A percentile compares a stretch with the other conserved stretches of the same genome.
Evolutionary conservation across 108 stramenopile species (phyloP).

Genomic region (Stephanodiscus triporus): DNA sequence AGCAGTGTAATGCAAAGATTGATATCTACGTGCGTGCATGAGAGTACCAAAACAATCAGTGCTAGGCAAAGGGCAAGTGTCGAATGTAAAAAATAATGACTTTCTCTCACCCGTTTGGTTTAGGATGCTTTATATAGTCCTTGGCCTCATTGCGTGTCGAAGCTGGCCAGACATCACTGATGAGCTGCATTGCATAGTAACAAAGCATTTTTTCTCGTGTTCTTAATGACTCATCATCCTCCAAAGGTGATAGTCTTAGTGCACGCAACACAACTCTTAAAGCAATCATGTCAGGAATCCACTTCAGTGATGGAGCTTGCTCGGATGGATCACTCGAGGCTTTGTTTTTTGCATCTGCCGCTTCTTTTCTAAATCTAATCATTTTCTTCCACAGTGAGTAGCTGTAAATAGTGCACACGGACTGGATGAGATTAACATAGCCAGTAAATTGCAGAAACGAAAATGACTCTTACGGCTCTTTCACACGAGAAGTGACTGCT

Average conservation of each 20-base stretch:
- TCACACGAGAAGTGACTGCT: constrained; percentile 65
- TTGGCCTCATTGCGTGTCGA: constrained; percentile 59
- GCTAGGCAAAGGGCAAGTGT: background rate
- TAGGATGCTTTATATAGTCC: constrained; percentile 87
- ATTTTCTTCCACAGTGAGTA: constrained; percentile 79
- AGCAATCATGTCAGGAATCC: constrained; percentile 74
- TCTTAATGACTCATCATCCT: constrained; percentile 53
- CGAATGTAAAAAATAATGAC: background rate
- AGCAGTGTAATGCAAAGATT: constrained; percentile 88
- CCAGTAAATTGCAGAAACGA: too few relatives aligned
- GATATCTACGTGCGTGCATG: constrained; percentile 51
- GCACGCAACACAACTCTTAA: constrained; percentile 71
- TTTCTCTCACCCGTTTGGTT: constrained; percentile 72
- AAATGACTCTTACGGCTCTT: constrained; percentile 49
- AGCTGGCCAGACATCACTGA: constrained; percentile 66
- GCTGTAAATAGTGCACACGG: background rate
- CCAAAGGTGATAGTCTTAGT: constrained; percentile 28
- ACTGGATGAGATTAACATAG: background rate
- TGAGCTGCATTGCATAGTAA: constrained; percentile 68
- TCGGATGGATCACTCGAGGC: background rate
- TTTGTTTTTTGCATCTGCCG: constrained; percentile 63
- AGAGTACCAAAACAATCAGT: background rate
- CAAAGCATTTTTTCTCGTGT: constrained; percentile 68
- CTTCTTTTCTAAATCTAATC: constrained; percentile 71
- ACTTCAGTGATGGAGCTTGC: constrained; percentile 28